Evolutionary conservation across 208 protist species (phyloP), one percentile per base, ranked within the genome.

Genomic region (Trichomonas vaginalis): DNA sequence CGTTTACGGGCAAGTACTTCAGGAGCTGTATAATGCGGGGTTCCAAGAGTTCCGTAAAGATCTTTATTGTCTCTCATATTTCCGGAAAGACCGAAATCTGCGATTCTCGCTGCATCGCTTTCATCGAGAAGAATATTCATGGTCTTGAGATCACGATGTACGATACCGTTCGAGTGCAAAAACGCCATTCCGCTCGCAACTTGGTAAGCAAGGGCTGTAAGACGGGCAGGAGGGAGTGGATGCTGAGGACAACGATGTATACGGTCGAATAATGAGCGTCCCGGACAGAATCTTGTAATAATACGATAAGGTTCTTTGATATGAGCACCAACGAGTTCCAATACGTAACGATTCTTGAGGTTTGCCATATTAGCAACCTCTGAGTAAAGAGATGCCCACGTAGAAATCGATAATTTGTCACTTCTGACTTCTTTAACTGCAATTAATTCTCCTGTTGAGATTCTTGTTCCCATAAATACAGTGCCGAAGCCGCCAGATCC

Each of bases 261-360:
- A 9, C 86, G 12, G 39, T 92, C 86, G 46, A 92, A 92, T 39
- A 92, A 32, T 39, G 86, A 92, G 10, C 45, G 35, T 35, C 86
- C 86, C 9, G 86, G 86, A 51, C 86, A 92, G 56, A 92, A 92
- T 23, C 86, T 42, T 51, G 86, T 92, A 39, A 92, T 92, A 39
- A 92, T 92, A 51, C 86, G 86, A 92, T 92, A 92, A 21, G 86
- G 86, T 32, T 92, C 86, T 92, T 92, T 92, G 39, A 92, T 92
- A 45, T 92, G 86, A 15, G 45, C 45, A 15, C 86, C 86, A 51
- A 92, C 86, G 46, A 92, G 86, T 51, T 92, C 86, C 35, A 92
- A 45, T 39, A 92, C 86, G 46, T 92, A 92, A 39, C 45, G 23
- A 32, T 92, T 42, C 32, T 51, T 48, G 17, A 92, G 45, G 15